These are phyloP conservation scores for Podospora pseudocomata DNA, from an alignment of 495 filamentous ascomycete species.

Conservation along the genomic window DNA sequence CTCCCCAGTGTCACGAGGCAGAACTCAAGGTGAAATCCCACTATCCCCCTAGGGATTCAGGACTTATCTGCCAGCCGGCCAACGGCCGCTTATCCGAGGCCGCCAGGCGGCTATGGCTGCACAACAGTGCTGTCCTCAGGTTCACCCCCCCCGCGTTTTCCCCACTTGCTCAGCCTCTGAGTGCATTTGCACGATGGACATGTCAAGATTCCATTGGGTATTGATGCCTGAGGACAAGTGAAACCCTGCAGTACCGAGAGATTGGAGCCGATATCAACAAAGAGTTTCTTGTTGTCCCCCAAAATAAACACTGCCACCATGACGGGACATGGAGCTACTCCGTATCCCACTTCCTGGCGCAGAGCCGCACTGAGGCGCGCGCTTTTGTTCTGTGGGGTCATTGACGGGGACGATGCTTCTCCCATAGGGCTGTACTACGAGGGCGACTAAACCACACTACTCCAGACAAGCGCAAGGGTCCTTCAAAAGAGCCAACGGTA, in stretches of 20 bases:
- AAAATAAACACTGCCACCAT: background rate
- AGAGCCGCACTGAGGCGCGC: slow-evolving; percentile 4
- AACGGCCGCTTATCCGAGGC: slow-evolving; percentile 20
- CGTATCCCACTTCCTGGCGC: background rate
- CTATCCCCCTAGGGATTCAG: background rate
- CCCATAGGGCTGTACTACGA: background rate
- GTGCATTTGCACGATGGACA: background rate
- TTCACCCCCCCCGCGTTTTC: slow-evolving; percentile 12
- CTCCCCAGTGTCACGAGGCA: slow-evolving; percentile 17
- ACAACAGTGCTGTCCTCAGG: background rate
- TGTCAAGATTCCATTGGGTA: background rate
- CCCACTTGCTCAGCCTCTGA: slow-evolving; percentile 5
- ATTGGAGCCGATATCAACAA: slow-evolving; percentile 4
- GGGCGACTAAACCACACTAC: background rate
- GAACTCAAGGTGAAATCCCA: slow-evolving; percentile 20
- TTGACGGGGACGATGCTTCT: background rate
- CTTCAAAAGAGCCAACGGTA: background rate
- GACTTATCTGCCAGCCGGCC: slow-evolving; percentile 15
- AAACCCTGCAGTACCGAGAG: background rate
- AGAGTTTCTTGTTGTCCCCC: background rate
- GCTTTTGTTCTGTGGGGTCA: background rate
- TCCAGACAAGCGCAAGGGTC: background rate
- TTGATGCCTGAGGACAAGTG: background rate
- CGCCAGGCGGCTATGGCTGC: slow-evolving; percentile 26
- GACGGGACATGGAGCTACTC: background rate